phyloP scores from a whole-genome alignment of 1,284 basidiomycete genomes.

The Agroathelia rolfsii region DNA sequence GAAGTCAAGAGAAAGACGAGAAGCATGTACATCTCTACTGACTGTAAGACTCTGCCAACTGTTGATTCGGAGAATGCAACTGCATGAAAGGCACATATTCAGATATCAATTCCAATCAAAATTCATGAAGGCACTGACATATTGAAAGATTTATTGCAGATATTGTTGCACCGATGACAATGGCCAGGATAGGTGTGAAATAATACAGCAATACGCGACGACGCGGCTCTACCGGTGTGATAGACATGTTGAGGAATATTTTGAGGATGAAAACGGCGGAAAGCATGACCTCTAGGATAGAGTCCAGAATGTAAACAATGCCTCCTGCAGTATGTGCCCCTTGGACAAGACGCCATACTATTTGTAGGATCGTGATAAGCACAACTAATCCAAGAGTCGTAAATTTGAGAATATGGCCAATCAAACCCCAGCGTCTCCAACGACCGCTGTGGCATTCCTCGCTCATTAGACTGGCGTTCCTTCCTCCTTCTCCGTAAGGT shows the following conservation, averaged over 20 bases:
- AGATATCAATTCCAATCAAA: conserved; percentile 10
- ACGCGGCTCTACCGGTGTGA: conserved; percentile 30
- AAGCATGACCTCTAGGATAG: conserved; percentile 45
- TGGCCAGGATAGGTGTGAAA: conserved; percentile 37
- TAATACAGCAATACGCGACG: conserved; percentile 40
- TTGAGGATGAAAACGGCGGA: conserved; percentile 55
- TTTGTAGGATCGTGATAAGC: conserved; percentile 43
- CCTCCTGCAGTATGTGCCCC: conserved; percentile 35
- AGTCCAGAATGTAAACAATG: conserved; percentile 46
- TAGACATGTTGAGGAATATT: conserved; percentile 45
- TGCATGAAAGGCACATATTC: conserved; percentile 18
- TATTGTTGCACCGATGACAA: conserved; percentile 42
- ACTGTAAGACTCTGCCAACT: conserved; percentile 62
- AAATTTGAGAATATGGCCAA: conserved; percentile 45
- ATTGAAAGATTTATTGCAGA: conserved; percentile 46
- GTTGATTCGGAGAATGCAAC: conserved; percentile 61
- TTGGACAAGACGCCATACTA: conserved; percentile 48
- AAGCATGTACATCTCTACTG: conserved; percentile 53
- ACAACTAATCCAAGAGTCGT: conserved; percentile 33
- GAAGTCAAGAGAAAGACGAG: conserved; percentile 46
- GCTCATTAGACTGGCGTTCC: conserved; percentile 14
- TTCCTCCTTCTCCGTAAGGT: conserved; percentile 31
- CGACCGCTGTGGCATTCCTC: conserved; percentile 38
- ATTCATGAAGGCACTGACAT: conserved; percentile 35
- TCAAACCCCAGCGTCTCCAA: conserved; percentile 53